These are phyloP conservation scores for Pezizomycotina sp. DNA, from an alignment of 2,329 filamentous ascomycete species.

Conservation along the genomic window DNA sequence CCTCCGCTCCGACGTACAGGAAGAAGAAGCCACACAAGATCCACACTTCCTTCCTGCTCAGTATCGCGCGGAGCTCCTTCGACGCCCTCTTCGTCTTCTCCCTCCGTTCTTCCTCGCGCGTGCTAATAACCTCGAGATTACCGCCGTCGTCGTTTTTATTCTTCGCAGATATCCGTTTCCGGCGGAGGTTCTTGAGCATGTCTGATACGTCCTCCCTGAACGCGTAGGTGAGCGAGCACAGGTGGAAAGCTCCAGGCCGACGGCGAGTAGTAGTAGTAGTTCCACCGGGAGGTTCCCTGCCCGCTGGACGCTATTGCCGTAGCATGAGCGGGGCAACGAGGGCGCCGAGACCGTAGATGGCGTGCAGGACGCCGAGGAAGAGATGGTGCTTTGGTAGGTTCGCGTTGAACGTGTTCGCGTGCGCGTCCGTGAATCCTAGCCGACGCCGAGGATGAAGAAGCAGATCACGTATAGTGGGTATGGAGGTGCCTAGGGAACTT, in stretches of 20 bases:
- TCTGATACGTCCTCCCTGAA: constrained; percentile 44
- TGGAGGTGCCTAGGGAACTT: constrained; percentile 32
- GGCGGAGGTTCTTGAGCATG: too few relatives aligned
- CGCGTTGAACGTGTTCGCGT: constrained; percentile 48
- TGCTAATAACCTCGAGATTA: constrained; percentile 1
- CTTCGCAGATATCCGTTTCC: constrained; percentile 7
- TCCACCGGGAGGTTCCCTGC: constrained; percentile 42
- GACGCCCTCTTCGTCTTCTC: constrained; percentile 24
- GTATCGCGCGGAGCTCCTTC: constrained; percentile 33
- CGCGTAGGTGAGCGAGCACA: constrained; percentile 35
- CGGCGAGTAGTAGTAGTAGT: constrained; percentile 63
- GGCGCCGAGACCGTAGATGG: constrained; percentile 54
- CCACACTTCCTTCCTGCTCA: constrained; percentile 48
- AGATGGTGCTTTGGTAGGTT: constrained; percentile 60
- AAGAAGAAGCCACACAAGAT: constrained; percentile 58
- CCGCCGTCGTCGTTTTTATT: constrained; percentile 3
- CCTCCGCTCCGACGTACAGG: constrained; percentile 63
- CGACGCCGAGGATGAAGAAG: constrained; percentile 31
- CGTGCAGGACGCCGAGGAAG: constrained; percentile 56
- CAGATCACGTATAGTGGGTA: constrained; percentile 31
- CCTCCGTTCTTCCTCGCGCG: constrained; percentile 16
- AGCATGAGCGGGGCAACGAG: constrained; percentile 53
- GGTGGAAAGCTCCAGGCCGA: constrained; percentile 42
- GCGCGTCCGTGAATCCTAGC: constrained; percentile 35
- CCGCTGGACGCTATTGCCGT: constrained; percentile 54